Evolutionary conservation across 805 yeast species (phyloP), one percentile per base, ranked within the genome.

Genomic region (Yarrowia sp.): DNA sequence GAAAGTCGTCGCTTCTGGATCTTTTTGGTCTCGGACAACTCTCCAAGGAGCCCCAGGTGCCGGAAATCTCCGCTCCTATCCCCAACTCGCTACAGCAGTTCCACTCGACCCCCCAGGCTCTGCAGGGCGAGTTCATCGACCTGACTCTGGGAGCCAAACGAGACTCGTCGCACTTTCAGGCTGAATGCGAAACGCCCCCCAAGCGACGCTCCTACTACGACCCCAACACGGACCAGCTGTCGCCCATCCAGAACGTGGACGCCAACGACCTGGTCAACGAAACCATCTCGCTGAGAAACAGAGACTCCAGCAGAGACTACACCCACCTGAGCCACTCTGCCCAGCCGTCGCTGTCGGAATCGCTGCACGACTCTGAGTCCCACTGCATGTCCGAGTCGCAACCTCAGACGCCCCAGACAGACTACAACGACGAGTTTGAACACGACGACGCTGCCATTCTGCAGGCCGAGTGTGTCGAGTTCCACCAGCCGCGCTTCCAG

Each of bases 161-260:
- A 59, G 41, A 59, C 52, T 59, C 65, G 15, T 45, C 52, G 4
- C 65, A 59, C 52, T 45, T 59, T n/a, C 41, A 26, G 16, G 42
- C 52, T 7, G 52, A 35, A 12, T 43, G 41, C 42, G 52, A 59
- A 45, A 59, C 65, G 19, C 65, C 65, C 2, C 65, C 65, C 12
- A 59, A 59, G n/a, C 36, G 65, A 16, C 45, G 65, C 9, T 59
- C 65, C 15, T 59, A 59, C 65, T 45, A 43, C 52, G 65, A 59
- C 52, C 50, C 65, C 38, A 56, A 56, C 63, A 41, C 63, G 9
- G 63, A 56, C 22, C 63, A 56, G 22, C 63, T 56, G 14, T 56
- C 63, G 38, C 63, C 63, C 26, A 56, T 56, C 48, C 63, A 56
- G 35, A 56, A 56, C 63, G 63, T 56, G 63, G 63, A 56, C 48